Base-by-base conservation (phyloP, 371 early-diverging fungal species). In the Amoeboradix gromovi region DNA sequence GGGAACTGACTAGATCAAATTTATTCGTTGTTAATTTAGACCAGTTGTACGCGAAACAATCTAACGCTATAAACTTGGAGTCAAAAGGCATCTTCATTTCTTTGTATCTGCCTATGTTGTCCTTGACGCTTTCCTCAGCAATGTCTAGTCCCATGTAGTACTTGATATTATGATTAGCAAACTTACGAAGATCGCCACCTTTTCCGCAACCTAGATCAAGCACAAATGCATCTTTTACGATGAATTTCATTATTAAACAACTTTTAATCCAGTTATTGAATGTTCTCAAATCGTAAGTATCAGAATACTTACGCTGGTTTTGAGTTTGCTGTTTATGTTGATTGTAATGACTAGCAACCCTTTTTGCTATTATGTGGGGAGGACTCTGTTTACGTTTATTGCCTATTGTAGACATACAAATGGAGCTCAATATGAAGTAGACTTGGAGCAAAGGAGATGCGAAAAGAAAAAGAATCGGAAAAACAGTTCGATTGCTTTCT, bases 151-250 rank as follows among this genome's bases (percentile, higher is more conserved):
- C 75, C 32, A 71, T 71, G 31, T 74, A 76, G 12, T 71, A 29
- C 66, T 29, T 66, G 30, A 94, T 87, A 22, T 77, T 71, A 1
- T 87, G 87, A 70, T 84, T 83, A 5, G 79, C 74, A 89, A 88
- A 94, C 74, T 98, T 99, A 31, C 81, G 75, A 69, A 99, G 76
- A 78, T 99, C 98, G n/a, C 98, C 98, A 29, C 99, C 99, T 79
- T 98, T 97, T 1, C 99, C 99, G 75, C 95, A 94, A 1, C 94
- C 94, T 72, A 98, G 78, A 77, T 98, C 98, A 68, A 99, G 81
- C 0, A 90, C 90, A 17, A 68, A 66, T 65, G 67, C 69, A 29
- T 75, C 76, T 0, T 0, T 76, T 12, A 77, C 74, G 0, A 82
- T 80, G 74, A 85, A 84, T n/a, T 81, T 74, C 17, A 81, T 76